A percentile compares a stretch with the other conserved stretches of the same genome.
These are phyloP conservation scores for Solanum piurae DNA, from an alignment of 257 asterid species.

Conservation along the genomic window DNA sequence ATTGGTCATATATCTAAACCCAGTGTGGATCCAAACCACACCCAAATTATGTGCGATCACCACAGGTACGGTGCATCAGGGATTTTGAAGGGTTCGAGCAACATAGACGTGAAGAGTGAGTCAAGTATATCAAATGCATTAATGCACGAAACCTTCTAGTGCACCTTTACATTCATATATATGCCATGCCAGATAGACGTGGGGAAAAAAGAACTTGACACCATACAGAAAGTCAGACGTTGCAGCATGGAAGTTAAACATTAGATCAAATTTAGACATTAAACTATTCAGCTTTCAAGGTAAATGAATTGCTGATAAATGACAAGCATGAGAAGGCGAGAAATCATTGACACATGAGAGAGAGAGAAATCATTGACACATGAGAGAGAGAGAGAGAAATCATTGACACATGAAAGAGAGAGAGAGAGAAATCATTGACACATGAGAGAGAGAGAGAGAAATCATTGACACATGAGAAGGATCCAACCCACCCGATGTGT, in stretches of 20 bases:
- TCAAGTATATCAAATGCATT: not conserved
- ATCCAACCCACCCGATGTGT: not conserved
- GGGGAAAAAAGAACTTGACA: not conserved
- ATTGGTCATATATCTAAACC: too few species aligned
- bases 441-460: too few species aligned
- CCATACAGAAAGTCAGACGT: not conserved
- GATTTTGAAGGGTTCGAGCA: not conserved
- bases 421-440: too few species aligned
- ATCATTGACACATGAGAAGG: not conserved
- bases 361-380: too few species aligned
- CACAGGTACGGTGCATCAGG: not conserved
- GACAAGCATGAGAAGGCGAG: too few species aligned
- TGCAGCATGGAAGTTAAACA: not conserved
- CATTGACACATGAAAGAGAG: too few species aligned
- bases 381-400: too few species aligned
- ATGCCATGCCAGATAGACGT: not conserved
- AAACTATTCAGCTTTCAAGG: not conserved
- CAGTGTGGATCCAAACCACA: not conserved
- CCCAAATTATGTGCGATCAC: not conserved
- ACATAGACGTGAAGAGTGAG: not conserved
- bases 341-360: too few species aligned
- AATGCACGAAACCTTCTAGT: not conserved
- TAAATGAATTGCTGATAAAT: not conserved
- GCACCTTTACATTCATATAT: not conserved
- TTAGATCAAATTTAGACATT: not conserved